phyloP scores from a whole-genome alignment of 805 yeast species.

The Schwanniomyces vanrijiae region DNA sequence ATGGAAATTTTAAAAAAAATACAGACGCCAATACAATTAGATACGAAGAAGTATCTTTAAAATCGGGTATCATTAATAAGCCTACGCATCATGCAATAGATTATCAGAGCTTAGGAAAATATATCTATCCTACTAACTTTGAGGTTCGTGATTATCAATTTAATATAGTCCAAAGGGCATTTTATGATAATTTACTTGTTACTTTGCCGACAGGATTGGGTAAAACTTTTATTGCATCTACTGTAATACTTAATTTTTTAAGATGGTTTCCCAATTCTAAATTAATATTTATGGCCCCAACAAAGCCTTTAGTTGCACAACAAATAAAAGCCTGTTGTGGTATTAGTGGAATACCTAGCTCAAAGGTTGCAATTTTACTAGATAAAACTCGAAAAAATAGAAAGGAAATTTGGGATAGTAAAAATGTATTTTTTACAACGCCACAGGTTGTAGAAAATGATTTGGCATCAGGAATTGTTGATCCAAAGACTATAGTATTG shows the following conservation, averaged over 20 bases:
- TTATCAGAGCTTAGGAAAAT: slow-evolving; percentile 31
- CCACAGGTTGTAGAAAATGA: slow-evolving; percentile 97
- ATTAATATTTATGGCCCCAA: slow-evolving; percentile 94
- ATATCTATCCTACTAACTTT: slow-evolving; percentile 82
- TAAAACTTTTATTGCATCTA: slow-evolving; percentile 92
- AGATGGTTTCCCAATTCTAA: slow-evolving; percentile 83
- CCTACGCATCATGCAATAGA: slow-evolving; percentile 28
- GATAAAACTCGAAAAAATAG: slow-evolving; percentile 61
- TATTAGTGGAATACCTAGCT: slow-evolving; percentile 77
- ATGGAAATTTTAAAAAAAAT: slow-evolving; percentile 10
- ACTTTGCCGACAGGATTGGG: slow-evolving; percentile 98
- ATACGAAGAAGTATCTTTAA: slow-evolving; percentile 4
- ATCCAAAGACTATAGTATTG: slow-evolving; percentile 73
- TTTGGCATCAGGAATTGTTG: slow-evolving; percentile 66
- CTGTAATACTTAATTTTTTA: slow-evolving; percentile 86
- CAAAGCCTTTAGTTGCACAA: slow-evolving; percentile 93
- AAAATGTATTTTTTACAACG: slow-evolving; percentile 86
- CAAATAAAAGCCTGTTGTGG: slow-evolving; percentile 92
- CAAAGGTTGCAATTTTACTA: slow-evolving; percentile 75
- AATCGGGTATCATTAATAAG: neutral
- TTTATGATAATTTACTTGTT: slow-evolving; percentile 74
- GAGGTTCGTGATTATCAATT: slow-evolving; percentile 87
- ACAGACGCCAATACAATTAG: slow-evolving; percentile 4
- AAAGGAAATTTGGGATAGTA: slow-evolving; percentile 71
- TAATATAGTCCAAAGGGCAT: slow-evolving; percentile 70